Base-by-base conservation (phyloP, 2,329 filamentous ascomycete species). In the Bertia moriformis region DNA sequence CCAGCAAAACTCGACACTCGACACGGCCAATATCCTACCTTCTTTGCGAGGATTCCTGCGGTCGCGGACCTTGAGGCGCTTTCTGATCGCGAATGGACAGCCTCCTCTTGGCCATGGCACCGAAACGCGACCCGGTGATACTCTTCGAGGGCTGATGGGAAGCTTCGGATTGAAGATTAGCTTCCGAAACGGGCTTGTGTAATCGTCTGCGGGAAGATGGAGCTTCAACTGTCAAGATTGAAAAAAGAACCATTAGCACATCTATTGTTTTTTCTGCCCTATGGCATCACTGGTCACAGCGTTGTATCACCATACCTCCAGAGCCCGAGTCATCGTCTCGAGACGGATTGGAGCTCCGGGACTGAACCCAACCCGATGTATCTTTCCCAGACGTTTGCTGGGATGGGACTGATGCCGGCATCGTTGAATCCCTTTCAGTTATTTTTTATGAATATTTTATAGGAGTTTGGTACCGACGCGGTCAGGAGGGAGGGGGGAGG, bases 11-110 rank as follows among this genome's bases (percentile, higher is more conserved):
- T n/a, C n/a, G n/a, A n/a, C n/a, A n/a, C n/a, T n/a, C n/a, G n/a
- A n/a, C n/a, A n/a, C n/a, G n/a, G n/a, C n/a, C n/a, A n/a, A n/a
- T n/a, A n/a, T 7, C 32, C 12, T 12, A 35, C 32, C 32, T 35
- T 17, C 32, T 12, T 13, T 15, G 32, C 32, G 32, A 35, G 12
- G 10, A 7, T 17, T 35, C 32, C 15, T 35, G 32, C 15, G 32
- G 32, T 15, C 32, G 32, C 7, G 32, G 32, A 7, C 32, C 32
- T 15, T 35, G 32, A 13, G 32, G 32, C 10, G 15, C 32, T 17
- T 35, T 35, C 17, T 35, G 32, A 35, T 35, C 32, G 12, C 32
- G 32, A 17, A 35, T 35, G 7, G 32, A 35, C 15, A 35, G 15
- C 17, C 32, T 35, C 17, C 32, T 10, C 10, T 17, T 10, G 17